Percentiles rank a stretch among this genome's conserved stretches.
Evolutionary conservation across 805 yeast genomes (phyloP).

Genomic region (Starmerella roubikii): DNA sequence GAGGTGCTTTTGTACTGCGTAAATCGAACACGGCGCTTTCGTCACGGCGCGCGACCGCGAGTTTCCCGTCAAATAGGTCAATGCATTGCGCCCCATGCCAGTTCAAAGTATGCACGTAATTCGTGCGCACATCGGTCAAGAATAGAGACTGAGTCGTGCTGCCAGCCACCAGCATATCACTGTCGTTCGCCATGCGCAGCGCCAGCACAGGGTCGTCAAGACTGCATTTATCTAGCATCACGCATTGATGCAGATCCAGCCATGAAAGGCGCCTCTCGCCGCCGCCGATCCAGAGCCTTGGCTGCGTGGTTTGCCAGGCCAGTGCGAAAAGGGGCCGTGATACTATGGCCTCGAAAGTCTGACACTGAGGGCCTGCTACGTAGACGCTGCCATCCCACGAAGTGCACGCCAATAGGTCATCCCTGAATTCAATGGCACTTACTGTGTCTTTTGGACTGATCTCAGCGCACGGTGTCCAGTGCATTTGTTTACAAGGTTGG

Average conservation of each 20-base stretch:
- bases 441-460: constrained; percentile 3
- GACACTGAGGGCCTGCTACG: neutral
- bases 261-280: constrained; percentile 4
- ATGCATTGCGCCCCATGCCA: neutral
- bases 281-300: constrained; percentile 8
- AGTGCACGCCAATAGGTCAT: constrained; percentile 5
- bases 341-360: neutral
- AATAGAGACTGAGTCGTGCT: neutral
- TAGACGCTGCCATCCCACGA: constrained; percentile 12
- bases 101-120: neutral
- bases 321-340: constrained; percentile 8
- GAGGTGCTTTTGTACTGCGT: neutral
- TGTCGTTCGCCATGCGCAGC: neutral
- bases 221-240: neutral
- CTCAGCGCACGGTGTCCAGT: constrained; percentile 1
- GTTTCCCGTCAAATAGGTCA: neutral
- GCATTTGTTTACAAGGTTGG: neutral
- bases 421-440: neutral
- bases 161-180: neutral
- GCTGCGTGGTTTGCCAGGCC: neutral
- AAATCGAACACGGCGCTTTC: constrained; percentile 1
- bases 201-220: neutral
- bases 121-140: neutral
- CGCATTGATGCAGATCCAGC: neutral
- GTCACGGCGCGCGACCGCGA: neutral